Base-by-base conservation (phyloP, 192 early-diverging fungal species). In the Coemansia sp. region DNA sequence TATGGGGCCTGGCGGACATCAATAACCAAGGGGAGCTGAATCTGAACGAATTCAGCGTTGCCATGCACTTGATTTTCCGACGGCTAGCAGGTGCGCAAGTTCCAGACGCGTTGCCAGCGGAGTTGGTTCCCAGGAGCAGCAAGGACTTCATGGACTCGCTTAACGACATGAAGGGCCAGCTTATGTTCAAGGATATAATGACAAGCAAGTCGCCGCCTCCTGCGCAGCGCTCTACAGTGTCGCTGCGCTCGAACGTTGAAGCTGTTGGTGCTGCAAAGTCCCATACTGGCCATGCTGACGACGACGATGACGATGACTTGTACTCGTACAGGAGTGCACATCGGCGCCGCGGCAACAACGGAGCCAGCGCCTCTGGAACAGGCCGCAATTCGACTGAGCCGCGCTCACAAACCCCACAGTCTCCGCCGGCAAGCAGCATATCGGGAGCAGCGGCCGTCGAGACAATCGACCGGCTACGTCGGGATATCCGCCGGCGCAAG, bases 51-150 rank as follows among this genome's bases (percentile, higher is more conserved):
- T 99, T 99, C 72, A 90, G 94, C 41, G 93, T 97, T 11, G 95
- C 95, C 23, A 99, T 99, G 97, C 94, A 97, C 77, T 77, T 99
- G 18, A 91, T 97, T 43, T 93, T 97, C 85, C 79, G 91, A 33
- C 94, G 93, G 64, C 81, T 96, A 18, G 91, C 91, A 56, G 94
- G 94, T 7, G 81, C 87, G 23, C 91, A 91, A 63, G 76, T 99
- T 16, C 97, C 97, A 15, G 78, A 80, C 10, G 83, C 72, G 6
- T 70, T 99, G 39, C 95, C 97, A 6, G 77, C 88, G 10, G 93
- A 96, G 46, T 83, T 99, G 36, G 79, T 96, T 30, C 97, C 97
- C 15, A 91, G 93, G 15, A 92, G 92, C 16, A 89, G 88, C 35
- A 89, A 92, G 51, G 93, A 95, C 36, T 84, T 98, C 33, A 87